These are phyloP conservation scores for Castanospermum australe DNA, from an alignment of 306 rosid species.

Conservation along the genomic window DNA sequence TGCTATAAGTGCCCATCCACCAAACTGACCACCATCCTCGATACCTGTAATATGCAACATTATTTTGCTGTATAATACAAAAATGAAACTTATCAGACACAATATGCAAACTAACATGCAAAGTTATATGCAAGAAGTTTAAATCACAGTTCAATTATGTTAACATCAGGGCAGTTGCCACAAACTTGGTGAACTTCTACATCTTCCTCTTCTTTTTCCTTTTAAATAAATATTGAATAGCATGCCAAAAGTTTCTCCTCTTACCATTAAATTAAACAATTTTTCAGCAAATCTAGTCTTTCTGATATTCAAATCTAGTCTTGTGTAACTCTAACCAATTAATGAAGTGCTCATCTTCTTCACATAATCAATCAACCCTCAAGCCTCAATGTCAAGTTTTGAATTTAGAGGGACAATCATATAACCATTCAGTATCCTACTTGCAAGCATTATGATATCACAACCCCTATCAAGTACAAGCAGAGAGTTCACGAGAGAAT, in stretches of 20 bases:
- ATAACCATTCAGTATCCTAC: background rate
- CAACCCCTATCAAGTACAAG: background rate
- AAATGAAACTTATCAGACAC: slow-evolving; percentile 29
- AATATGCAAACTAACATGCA: background rate
- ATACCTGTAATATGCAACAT: slow-evolving; percentile 46
- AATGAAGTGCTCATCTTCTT: background rate
- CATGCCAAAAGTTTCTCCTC: background rate
- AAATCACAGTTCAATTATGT: background rate
- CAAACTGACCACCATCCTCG: slow-evolving; percentile 79
- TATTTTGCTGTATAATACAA: slow-evolving; percentile 39
- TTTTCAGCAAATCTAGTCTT: too few species aligned
- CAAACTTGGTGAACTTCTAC: background rate
- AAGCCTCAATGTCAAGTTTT: background rate
- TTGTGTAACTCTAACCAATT: background rate
- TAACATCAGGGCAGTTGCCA: background rate
- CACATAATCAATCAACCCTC: background rate
- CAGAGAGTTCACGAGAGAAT: background rate
- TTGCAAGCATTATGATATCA: background rate
- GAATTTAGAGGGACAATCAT: background rate
- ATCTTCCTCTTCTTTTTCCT: background rate
- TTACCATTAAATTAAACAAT: too few species aligned
- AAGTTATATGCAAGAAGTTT: background rate
- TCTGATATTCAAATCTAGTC: too few species aligned
- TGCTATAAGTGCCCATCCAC: slow-evolving; percentile 65
- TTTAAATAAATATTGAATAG: background rate